These are phyloP conservation scores for Aspergillus sparsus DNA, from an alignment of 495 filamentous ascomycete species.

Conservation along the genomic window DNA sequence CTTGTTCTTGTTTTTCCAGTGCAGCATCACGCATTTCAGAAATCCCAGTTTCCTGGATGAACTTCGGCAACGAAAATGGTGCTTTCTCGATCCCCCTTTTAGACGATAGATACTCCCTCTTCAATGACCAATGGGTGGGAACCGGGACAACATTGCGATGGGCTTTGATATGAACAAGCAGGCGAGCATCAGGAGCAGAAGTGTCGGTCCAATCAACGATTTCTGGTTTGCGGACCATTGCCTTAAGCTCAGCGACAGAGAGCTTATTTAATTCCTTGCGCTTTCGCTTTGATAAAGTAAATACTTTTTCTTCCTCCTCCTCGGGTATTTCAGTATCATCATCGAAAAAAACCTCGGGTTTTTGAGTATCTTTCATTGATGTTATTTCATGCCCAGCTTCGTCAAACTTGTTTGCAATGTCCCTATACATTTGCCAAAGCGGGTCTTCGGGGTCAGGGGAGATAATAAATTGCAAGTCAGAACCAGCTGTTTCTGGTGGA, in stretches of 20 bases:
- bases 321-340: slow-evolving; percentile 89
- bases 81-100: slow-evolving; percentile 96
- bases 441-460: slow-evolving; percentile 68
- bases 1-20: slow-evolving; percentile 90
- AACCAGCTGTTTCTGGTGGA: slow-evolving; percentile 29
- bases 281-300: slow-evolving; percentile 88
- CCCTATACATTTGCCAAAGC: slow-evolving; percentile 78
- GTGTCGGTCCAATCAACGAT: slow-evolving; percentile 97
- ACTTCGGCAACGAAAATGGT: slow-evolving; percentile 89
- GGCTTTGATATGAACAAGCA: slow-evolving; percentile 91
- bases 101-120: slow-evolving; percentile 93
- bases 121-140: slow-evolving; percentile 89
- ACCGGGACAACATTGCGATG: slow-evolving; percentile 96
- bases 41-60: slow-evolving; percentile 97
- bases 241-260: slow-evolving; percentile 92
- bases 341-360: slow-evolving; percentile 83
- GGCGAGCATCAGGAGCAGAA: slow-evolving; percentile 83
- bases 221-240: slow-evolving; percentile 86
- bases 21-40: slow-evolving; percentile 97
- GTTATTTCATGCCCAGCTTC: slow-evolving; percentile 58
- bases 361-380: slow-evolving; percentile 67
- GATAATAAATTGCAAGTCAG: slow-evolving; percentile 34
- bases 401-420: slow-evolving; percentile 73
- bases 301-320: slow-evolving; percentile 64
- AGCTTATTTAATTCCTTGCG: slow-evolving; percentile 87